Conservation (phyloP, 441 rosid genomes). For the Pelargonium citronellum region DNA sequence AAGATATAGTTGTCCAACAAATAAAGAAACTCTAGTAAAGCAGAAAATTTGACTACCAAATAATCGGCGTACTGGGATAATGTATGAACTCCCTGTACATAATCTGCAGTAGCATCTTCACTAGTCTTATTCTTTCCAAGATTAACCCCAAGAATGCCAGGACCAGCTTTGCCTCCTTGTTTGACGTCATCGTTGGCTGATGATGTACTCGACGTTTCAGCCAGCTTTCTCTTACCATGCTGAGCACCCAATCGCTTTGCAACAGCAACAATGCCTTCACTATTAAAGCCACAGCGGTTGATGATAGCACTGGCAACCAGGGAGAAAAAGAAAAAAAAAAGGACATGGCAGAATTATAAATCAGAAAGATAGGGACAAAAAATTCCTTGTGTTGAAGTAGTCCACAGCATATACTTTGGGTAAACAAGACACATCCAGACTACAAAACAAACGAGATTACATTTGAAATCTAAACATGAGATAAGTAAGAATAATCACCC, state of each 20-base stretch:
- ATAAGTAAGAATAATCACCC: slow-evolving; percentile 43
- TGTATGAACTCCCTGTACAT: slow-evolving; percentile 96
- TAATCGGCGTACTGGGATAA: slow-evolving; percentile 95
- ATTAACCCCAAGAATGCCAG: slow-evolving; percentile 96
- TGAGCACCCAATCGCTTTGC: slow-evolving; percentile 95
- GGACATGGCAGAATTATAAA: too few relatives aligned
- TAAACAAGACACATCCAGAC: too few relatives aligned
- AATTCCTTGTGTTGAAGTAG: too few relatives aligned
- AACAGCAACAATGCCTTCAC: slow-evolving; percentile 92
- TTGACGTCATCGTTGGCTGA: slow-evolving; percentile 47
- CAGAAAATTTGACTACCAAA: slow-evolving; percentile 35
- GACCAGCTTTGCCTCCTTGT: slow-evolving; percentile 96
- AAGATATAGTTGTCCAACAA: too few relatives aligned
- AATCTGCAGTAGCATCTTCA: slow-evolving; percentile 90
- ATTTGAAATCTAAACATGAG: too few relatives aligned
- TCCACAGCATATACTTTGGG: too few relatives aligned
- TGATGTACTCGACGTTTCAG: slow-evolving; percentile 65
- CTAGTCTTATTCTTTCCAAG: slow-evolving; percentile 95
- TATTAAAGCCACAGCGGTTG: slow-evolving; percentile 92
- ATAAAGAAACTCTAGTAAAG: too few relatives aligned
- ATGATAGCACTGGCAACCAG: slow-evolving; percentile 64
- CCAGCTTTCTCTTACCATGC: slow-evolving; percentile 92
- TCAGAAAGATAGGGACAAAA: too few relatives aligned
- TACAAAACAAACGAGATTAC: neutral
- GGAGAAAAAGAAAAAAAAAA: neutral